Conservation (phyloP, 1,139 yeast species). For the Geotrichum australiense region DNA sequence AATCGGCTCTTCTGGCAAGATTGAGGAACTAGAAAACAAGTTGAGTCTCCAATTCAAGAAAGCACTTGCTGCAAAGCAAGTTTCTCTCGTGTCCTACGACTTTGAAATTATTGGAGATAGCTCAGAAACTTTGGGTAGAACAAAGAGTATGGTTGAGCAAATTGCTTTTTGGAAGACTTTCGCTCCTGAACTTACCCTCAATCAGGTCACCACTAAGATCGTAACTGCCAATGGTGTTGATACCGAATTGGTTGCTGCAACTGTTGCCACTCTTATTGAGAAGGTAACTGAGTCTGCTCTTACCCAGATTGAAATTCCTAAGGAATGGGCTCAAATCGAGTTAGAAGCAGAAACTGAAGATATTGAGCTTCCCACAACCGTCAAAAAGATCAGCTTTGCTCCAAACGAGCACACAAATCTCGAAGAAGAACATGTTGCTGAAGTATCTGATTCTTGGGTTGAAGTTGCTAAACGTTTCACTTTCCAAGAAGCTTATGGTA, state of each 20-base stretch:
- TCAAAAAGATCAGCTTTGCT: slow-evolving; percentile 25
- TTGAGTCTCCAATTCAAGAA: slow-evolving; percentile 51
- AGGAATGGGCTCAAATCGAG: slow-evolving; percentile 26
- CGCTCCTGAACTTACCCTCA: slow-evolving; percentile 51
- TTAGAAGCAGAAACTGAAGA: slow-evolving; percentile 36
- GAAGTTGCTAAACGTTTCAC: slow-evolving; percentile 66
- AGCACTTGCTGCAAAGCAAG: slow-evolving; percentile 47
- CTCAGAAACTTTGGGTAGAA: slow-evolving; percentile 67
- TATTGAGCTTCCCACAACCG: slow-evolving; percentile 37
- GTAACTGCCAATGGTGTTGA: slow-evolving; percentile 77
- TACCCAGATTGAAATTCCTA: slow-evolving; percentile 32
- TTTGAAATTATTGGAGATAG: slow-evolving; percentile 28
- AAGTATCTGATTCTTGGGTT: slow-evolving; percentile 37
- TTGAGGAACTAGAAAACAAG: slow-evolving; percentile 43
- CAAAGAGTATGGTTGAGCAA: slow-evolving; percentile 67
- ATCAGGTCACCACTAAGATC: slow-evolving; percentile 68
- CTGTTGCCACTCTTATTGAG: slow-evolving; percentile 55
- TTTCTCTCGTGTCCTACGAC: slow-evolving; percentile 40
- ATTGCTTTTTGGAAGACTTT: slow-evolving; percentile 73
- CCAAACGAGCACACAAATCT: slow-evolving; percentile 38
- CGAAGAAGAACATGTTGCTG: slow-evolving; percentile 41
- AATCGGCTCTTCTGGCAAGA: slow-evolving; percentile 39
- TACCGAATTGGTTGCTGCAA: slow-evolving; percentile 77
- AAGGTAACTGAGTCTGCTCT: slow-evolving; percentile 32
- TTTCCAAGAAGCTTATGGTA: slow-evolving; percentile 72